phyloP scores from a whole-genome alignment of 768 basidiomycete species.

The Clitopilus hobsonii region DNA sequence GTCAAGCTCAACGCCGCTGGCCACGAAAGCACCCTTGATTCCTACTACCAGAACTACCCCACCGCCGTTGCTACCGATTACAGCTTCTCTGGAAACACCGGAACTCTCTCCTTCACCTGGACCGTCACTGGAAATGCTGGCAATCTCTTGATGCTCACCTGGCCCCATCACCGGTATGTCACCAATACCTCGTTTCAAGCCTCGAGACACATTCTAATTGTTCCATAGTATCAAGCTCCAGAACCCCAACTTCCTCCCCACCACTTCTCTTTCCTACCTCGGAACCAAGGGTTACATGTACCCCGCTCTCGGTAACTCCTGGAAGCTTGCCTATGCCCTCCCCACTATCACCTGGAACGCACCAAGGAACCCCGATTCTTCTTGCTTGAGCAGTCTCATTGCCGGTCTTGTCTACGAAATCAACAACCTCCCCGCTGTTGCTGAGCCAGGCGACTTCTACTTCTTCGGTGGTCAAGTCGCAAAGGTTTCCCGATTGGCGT shows the following conservation, averaged over 20 bases:
- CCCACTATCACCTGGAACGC: conserved; percentile 28
- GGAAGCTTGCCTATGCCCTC: conserved; percentile 24
- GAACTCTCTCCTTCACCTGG: conserved; percentile 28
- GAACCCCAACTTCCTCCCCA: conserved; percentile 19
- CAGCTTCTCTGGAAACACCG: conserved; percentile 20
- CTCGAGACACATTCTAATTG: not conserved
- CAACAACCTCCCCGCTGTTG: conserved; percentile 38
- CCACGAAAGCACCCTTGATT: conserved; percentile 22
- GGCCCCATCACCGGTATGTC: conserved; percentile 28
- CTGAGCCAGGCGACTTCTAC: conserved; percentile 35
- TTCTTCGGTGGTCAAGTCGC: conserved; percentile 25
- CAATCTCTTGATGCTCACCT: conserved; percentile 27
- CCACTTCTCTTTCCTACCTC: conserved; percentile 22
- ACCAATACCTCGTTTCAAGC: not conserved
- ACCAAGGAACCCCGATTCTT: conserved; percentile 24
- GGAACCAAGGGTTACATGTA: conserved; percentile 30
- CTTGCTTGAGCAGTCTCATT: conserved; percentile 21
- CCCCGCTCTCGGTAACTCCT: conserved; percentile 24
- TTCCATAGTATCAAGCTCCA: conserved; percentile 14
- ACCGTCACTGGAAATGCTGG: conserved; percentile 21
- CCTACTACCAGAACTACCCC: conserved; percentile 25
- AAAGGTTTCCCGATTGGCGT: conserved; percentile 24
- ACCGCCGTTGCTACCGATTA: conserved; percentile 24
- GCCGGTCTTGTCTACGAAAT: conserved; percentile 42
- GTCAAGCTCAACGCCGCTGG: conserved; percentile 21